Conservation (phyloP, 805 yeast genomes). For the Kuraishia piskuri region DNA sequence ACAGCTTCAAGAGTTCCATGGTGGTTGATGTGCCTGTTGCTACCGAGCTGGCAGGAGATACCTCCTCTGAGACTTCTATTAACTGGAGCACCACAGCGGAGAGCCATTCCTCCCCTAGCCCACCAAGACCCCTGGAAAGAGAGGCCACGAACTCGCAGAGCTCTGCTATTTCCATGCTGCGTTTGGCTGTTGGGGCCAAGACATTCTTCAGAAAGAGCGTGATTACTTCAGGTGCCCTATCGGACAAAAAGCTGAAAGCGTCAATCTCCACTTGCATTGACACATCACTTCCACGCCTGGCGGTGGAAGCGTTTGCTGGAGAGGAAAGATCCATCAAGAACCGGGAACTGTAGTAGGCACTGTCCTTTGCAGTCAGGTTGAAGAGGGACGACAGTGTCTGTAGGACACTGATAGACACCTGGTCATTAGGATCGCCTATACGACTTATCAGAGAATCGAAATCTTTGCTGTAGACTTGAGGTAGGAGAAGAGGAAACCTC, state of each 20-base stretch:
- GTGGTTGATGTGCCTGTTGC: neutral
- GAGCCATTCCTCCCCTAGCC: conserved; percentile 12
- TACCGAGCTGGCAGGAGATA: neutral
- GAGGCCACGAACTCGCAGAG: conserved; percentile 17
- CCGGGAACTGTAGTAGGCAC: conserved; percentile 22
- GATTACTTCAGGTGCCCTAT: conserved; percentile 10
- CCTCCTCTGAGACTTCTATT: neutral
- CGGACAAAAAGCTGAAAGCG: conserved; percentile 14
- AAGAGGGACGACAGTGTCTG: conserved; percentile 34
- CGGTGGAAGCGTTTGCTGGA: conserved; percentile 8
- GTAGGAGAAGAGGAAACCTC: conserved; percentile 26
- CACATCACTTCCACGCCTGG: conserved; percentile 25
- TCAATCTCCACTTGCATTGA: conserved; percentile 26
- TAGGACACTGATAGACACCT: conserved; percentile 43
- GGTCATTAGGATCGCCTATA: conserved; percentile 34
- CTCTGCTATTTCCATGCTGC: conserved; percentile 6
- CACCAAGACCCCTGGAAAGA: conserved; percentile 18
- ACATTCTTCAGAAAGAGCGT: conserved; percentile 9
- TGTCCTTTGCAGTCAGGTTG: conserved; percentile 18
- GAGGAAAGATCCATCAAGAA: conserved; percentile 15
- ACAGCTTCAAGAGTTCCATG: conserved; percentile 25
- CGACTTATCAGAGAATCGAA: conserved; percentile 24
- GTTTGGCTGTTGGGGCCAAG: conserved; percentile 5
- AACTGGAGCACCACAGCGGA: conserved; percentile 10
- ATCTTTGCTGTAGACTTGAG: conserved; percentile 22